Evolutionary conservation across 2,329 filamentous ascomycete genomes (phyloP).

Genomic region (Sporothrix protearum): DNA sequence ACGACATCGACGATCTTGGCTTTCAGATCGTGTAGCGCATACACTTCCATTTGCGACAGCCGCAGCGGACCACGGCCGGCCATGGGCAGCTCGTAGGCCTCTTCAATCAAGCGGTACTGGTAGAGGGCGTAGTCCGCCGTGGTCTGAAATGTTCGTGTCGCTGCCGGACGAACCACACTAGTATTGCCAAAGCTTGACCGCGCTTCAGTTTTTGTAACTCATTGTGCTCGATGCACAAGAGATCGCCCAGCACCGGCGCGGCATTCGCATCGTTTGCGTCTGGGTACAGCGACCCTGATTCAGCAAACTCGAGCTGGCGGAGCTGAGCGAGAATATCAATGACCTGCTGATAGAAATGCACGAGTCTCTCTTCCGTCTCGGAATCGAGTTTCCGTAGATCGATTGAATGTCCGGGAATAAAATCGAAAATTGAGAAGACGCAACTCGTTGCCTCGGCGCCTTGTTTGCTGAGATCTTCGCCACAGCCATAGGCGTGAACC

Average conservation of each 20-base stretch:
- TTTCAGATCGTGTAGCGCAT: not conserved
- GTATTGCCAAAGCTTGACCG: not conserved
- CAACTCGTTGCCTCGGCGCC: not conserved
- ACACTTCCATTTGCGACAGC: not conserved
- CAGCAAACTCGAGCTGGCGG: not conserved
- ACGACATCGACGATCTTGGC: not conserved
- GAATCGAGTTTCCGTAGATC: not conserved
- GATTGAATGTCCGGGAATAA: not conserved
- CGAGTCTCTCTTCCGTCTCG: not conserved
- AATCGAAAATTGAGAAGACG: not conserved
- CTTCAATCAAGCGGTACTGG: not conserved
- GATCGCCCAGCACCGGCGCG: not conserved
- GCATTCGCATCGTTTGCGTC: not conserved
- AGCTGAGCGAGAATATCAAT: not conserved
- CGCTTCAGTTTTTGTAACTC: not conserved
- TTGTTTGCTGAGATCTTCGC: not conserved
- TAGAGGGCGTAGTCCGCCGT: not conserved
- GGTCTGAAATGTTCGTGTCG: not conserved
- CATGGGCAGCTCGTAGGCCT: not conserved
- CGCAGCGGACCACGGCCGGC: not conserved
- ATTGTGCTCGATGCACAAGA: not conserved
- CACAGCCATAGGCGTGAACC: not conserved
- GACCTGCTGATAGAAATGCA: not conserved
- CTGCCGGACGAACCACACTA: not conserved
- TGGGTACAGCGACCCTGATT: not conserved